A percentile compares a stretch with the other conserved stretches of the same genome.
phyloP scores from a whole-genome alignment of 352 stramenopile genomes.

The Pythium utonaiense region DNA sequence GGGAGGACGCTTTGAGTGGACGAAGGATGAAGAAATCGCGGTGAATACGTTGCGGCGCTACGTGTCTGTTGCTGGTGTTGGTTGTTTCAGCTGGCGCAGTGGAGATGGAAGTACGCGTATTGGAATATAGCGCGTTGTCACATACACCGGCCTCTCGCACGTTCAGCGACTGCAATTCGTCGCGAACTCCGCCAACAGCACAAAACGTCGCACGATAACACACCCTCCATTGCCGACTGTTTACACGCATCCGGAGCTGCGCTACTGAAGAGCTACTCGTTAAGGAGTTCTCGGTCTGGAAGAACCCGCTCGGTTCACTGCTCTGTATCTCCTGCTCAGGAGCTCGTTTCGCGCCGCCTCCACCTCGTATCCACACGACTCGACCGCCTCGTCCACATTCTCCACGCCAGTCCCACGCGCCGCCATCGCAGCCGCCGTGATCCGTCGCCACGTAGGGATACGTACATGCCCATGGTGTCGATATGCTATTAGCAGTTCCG shows the following conservation, averaged over 20 bases:
- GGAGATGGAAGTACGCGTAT: too few species aligned
- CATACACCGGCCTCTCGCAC: too few species aligned
- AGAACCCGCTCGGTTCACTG: background rate
- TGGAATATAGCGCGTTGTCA: too few species aligned
- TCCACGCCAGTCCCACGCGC: background rate
- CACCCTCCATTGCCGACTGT: background rate
- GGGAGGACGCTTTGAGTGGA: background rate
- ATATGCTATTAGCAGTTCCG: slow-evolving; percentile 80
- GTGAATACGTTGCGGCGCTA: background rate
- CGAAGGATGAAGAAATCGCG: background rate
- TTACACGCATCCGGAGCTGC: background rate
- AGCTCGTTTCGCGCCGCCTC: background rate
- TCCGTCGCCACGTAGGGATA: slow-evolving; percentile 13
- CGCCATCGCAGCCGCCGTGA: background rate
- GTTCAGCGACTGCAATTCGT: too few species aligned
- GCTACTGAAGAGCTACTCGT: too few species aligned
- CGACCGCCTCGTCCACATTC: background rate
- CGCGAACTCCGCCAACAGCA: too few species aligned
- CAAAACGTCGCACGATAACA: too few species aligned
- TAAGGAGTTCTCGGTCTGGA: background rate
- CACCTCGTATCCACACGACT: background rate
- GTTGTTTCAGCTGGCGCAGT: too few species aligned
- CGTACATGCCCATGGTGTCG: slow-evolving; percentile 80
- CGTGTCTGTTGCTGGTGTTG: too few species aligned
- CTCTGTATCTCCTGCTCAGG: background rate